phyloP scores from a whole-genome alignment of 1,284 basidiomycete genomes.

The Dichomitus squalens region DNA sequence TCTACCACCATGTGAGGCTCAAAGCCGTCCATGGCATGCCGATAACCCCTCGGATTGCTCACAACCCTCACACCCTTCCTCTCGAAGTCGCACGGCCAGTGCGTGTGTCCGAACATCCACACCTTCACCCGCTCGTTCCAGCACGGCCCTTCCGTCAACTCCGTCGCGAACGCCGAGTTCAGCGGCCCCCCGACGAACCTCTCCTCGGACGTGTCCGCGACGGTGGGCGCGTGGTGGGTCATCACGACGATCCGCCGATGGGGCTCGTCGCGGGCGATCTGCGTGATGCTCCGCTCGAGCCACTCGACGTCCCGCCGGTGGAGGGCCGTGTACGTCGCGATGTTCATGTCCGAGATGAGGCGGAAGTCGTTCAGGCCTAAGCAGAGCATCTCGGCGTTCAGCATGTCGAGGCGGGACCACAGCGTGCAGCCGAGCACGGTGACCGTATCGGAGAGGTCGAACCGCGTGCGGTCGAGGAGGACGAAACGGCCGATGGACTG shows the following conservation, averaged over 20 bases:
- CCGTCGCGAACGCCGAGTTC: slow-evolving; percentile 39
- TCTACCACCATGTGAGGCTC: slow-evolving; percentile 21
- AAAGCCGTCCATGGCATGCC: slow-evolving; percentile 21
- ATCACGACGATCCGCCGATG: slow-evolving; percentile 37
- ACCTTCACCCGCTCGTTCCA: slow-evolving; percentile 18
- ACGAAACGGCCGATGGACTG: slow-evolving; percentile 33
- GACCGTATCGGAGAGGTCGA: slow-evolving; percentile 36
- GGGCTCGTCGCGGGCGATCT: slow-evolving; percentile 33
- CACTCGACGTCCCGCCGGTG: slow-evolving; percentile 37
- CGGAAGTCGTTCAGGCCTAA: slow-evolving; percentile 37
- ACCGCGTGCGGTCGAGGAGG: slow-evolving; percentile 38
- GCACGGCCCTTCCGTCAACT: slow-evolving; percentile 31
- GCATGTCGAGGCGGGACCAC: slow-evolving; percentile 38
- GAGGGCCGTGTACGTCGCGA: slow-evolving; percentile 27
- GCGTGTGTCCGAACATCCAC: slow-evolving; percentile 46
- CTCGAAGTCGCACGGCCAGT: slow-evolving; percentile 41
- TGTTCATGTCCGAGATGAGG: slow-evolving; percentile 33
- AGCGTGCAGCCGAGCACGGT: slow-evolving; percentile 46
- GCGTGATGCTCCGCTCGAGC: slow-evolving; percentile 32
- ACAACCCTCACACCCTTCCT: slow-evolving; percentile 35
- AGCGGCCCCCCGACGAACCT: slow-evolving; percentile 29
- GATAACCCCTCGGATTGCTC: slow-evolving; percentile 40
- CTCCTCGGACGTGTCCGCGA: slow-evolving; percentile 36
- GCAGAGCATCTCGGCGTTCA: slow-evolving; percentile 29
- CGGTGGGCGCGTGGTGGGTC: slow-evolving; percentile 43